Evolutionary conservation across 495 filamentous ascomycete species (phyloP).

Genomic region (Penicillium arizonense): DNA sequence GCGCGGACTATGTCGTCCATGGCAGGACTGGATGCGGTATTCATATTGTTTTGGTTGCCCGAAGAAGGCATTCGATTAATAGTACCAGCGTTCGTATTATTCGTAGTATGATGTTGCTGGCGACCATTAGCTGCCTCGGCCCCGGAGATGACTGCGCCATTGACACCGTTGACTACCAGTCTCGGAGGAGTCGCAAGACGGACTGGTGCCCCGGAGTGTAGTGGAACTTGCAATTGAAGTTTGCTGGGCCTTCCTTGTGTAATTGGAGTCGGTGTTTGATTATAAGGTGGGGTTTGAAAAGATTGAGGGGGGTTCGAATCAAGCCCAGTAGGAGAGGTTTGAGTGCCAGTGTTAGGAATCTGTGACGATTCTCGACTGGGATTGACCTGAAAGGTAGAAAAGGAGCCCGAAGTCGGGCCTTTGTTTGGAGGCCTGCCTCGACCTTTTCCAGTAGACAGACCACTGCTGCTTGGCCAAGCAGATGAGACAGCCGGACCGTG

Average conservation of each 20-base stretch:
- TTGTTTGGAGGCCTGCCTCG: constrained; percentile 84
- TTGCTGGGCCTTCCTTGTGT: constrained; percentile 40
- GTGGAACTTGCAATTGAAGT: constrained; percentile 79
- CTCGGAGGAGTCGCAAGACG: constrained; percentile 75
- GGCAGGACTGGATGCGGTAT: constrained; percentile 17
- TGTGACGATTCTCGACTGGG: constrained; percentile 45
- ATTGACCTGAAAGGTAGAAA: constrained; percentile 82
- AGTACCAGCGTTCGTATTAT: neutral
- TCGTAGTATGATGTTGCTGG: neutral
- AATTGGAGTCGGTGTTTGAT: constrained; percentile 31
- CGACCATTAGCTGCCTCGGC: neutral
- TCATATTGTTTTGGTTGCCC: constrained; percentile 3
- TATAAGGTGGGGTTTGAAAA: constrained; percentile 19
- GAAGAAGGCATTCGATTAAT: constrained; percentile 6
- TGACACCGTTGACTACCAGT: constrained; percentile 66
- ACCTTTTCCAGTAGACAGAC: constrained; percentile 67
- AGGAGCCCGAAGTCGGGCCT: constrained; percentile 70
- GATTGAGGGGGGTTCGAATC: constrained; percentile 24
- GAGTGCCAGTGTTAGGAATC: constrained; percentile 22
- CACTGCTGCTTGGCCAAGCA: constrained; percentile 78
- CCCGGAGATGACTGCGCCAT: constrained; percentile 14
- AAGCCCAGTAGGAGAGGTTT: constrained; percentile 27
- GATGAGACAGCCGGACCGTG: constrained; percentile 94
- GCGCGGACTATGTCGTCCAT: constrained; percentile 37
- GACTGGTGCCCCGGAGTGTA: constrained; percentile 69